Evolutionary conservation across 257 asterid genomes (phyloP).

Genomic region (Nicotiana otophora): DNA sequence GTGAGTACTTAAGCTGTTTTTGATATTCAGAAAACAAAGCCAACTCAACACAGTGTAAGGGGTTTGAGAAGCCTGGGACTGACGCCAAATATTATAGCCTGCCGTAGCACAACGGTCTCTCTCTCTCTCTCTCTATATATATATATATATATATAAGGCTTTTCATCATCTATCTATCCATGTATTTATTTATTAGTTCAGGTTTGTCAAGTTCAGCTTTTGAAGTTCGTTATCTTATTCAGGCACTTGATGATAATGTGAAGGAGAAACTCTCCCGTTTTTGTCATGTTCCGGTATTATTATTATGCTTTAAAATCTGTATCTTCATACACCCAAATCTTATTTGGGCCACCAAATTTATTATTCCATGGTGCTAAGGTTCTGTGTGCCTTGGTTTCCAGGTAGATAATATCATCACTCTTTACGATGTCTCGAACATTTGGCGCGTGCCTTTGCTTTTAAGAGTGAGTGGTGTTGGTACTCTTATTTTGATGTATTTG

Average conservation of each 20-base stretch:
- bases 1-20: neutral
- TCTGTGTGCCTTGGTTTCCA: constrained; percentile 17
- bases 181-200: neutral
- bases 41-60: constrained; percentile 82
- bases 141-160: neutral
- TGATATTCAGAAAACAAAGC: constrained; percentile 70
- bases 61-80: constrained; percentile 77
- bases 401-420: constrained; percentile 57
- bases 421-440: constrained; percentile 64
- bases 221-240: constrained; percentile 14
- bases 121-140: constrained; percentile 17
- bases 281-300: constrained; percentile 52
- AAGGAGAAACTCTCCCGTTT: constrained; percentile 35
- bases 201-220: neutral
- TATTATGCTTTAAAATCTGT: neutral
- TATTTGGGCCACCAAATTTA: neutral
- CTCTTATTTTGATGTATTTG: constrained; percentile 1
- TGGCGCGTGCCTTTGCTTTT: constrained; percentile 71
- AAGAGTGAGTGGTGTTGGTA: constrained; percentile 36
- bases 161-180: neutral
- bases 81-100: constrained; percentile 65
- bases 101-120: constrained; percentile 73
- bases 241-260: constrained; percentile 30
- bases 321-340: neutral
- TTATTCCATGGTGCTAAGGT: neutral